Conservation (phyloP, 192 early-diverging fungal genomes). For the Podila epigama region DNA sequence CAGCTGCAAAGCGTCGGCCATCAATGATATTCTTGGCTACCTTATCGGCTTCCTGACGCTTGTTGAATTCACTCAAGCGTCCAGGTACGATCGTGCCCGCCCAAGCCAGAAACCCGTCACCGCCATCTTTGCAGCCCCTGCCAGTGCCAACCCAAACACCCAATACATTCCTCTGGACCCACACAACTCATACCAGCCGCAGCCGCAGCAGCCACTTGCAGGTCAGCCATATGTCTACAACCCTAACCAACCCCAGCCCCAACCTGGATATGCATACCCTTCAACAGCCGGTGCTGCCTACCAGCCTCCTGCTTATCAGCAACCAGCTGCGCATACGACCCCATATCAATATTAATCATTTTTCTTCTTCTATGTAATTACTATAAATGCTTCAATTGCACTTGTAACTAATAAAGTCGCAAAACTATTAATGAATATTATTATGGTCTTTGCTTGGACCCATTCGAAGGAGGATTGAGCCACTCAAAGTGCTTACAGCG, state of each 20-base stretch:
- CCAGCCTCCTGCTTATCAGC: background rate
- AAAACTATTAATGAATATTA: background rate
- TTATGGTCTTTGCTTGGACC: background rate
- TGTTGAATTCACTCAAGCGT: background rate
- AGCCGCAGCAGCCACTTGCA: slow-evolving; percentile 2
- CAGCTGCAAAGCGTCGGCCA: background rate
- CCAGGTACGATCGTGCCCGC: background rate
- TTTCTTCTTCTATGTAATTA: background rate
- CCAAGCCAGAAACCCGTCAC: background rate
- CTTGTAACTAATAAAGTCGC: background rate
- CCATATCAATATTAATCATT: background rate
- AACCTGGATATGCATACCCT: background rate
- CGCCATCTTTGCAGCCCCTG: background rate
- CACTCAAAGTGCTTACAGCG: slow-evolving; percentile 44
- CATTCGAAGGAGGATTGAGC: slow-evolving; percentile 25
- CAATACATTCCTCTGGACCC: slow-evolving; percentile 18
- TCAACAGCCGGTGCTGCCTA: background rate
- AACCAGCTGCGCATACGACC: background rate
- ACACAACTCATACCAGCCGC: slow-evolving; percentile 4
- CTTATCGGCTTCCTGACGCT: background rate
- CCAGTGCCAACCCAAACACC: slow-evolving; percentile 2
- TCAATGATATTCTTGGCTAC: background rate
- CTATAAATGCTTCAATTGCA: too few relatives aligned
- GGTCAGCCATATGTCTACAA: background rate
- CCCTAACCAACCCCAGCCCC: slow-evolving; percentile 5